Evolutionary conservation across 1,284 basidiomycete species (phyloP).

Genomic region (Tremellales sp.): DNA sequence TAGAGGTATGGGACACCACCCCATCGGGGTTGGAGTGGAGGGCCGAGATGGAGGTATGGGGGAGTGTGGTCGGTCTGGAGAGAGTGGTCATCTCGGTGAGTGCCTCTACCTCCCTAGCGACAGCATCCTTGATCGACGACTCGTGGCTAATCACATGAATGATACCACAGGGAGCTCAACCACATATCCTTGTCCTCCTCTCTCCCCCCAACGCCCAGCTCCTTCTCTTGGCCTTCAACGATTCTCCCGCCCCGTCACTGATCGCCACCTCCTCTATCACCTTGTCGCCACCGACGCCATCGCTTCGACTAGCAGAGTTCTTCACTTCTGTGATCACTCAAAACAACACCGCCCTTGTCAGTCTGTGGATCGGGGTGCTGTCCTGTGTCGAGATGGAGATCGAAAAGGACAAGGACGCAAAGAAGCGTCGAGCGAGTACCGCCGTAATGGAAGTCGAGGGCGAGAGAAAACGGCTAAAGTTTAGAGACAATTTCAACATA

Average conservation of each 20-base stretch:
- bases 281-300: slow-evolving; percentile 35
- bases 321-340: slow-evolving; percentile 37
- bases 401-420: slow-evolving; percentile 36
- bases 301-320: slow-evolving; percentile 44
- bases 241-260: slow-evolving; percentile 18
- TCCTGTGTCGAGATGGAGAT: slow-evolving; percentile 41
- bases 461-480: slow-evolving; percentile 22
- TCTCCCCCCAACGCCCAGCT: slow-evolving; percentile 44
- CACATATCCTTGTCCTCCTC: slow-evolving; percentile 41
- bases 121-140: not conserved
- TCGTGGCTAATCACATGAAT: not conserved
- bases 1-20: slow-evolving; percentile 44
- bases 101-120: not conserved
- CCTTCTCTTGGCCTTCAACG: slow-evolving; percentile 31
- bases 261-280: slow-evolving; percentile 30
- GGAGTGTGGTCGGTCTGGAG: slow-evolving; percentile 40
- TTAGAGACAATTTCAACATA: slow-evolving; percentile 44
- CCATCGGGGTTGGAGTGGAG: slow-evolving; percentile 27
- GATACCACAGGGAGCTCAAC: slow-evolving; percentile 28
- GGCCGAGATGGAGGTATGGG: slow-evolving; percentile 42
- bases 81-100: slow-evolving; percentile 32
- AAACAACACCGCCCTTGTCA: slow-evolving; percentile 31
- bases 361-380: slow-evolving; percentile 46
- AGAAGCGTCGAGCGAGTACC: slow-evolving; percentile 19
- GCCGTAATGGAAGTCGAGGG: slow-evolving; percentile 8